Conservation (phyloP, 202 grass and related monocot genomes). For the Brachypodium distachyon region DNA sequence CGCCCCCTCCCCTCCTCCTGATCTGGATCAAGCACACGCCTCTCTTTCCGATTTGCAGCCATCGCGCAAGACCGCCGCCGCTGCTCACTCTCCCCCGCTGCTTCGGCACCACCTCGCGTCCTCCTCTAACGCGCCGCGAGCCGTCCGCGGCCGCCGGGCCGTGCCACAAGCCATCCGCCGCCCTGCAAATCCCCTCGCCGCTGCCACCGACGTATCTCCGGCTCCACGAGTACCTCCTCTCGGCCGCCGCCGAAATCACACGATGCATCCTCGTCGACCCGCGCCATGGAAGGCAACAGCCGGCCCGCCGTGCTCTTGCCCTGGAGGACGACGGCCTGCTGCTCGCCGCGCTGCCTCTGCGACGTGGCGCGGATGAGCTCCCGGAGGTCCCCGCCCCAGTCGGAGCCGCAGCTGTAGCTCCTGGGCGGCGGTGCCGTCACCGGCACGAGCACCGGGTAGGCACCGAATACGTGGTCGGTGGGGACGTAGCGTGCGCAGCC, state of each 20-base stretch:
- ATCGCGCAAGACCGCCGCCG: too few relatives aligned
- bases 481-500: conserved; percentile 32
- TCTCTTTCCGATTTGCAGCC: too few relatives aligned
- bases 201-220: conserved; percentile 41
- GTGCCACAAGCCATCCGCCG: too few relatives aligned
- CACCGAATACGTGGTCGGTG: conserved; percentile 21
- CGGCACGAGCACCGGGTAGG: conserved; percentile 28
- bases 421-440: conserved; percentile 3
- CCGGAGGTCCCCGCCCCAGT: conserved; percentile 16
- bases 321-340: conserved; percentile 15
- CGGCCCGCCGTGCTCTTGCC: conserved; percentile 44
- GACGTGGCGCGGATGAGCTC: conserved; percentile 58
- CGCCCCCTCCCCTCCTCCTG: too few relatives aligned
- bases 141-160: too few relatives aligned
- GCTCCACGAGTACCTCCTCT: conserved; percentile 27
- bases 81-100: too few relatives aligned
- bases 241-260: conserved; percentile 21
- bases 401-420: conserved; percentile 16
- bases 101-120: too few relatives aligned
- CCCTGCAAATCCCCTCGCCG: too few relatives aligned
- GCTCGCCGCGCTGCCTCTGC: conserved; percentile 2
- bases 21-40: too few relatives aligned
- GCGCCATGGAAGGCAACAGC: conserved; percentile 28
- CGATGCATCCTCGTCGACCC: conserved; percentile 59
- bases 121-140: too few relatives aligned